A percentile compares a stretch with the other conserved stretches of the same genome.
phyloP scores from a whole-genome alignment of 2,329 filamentous ascomycete species.

The Nigrospora osmanthi region DNA sequence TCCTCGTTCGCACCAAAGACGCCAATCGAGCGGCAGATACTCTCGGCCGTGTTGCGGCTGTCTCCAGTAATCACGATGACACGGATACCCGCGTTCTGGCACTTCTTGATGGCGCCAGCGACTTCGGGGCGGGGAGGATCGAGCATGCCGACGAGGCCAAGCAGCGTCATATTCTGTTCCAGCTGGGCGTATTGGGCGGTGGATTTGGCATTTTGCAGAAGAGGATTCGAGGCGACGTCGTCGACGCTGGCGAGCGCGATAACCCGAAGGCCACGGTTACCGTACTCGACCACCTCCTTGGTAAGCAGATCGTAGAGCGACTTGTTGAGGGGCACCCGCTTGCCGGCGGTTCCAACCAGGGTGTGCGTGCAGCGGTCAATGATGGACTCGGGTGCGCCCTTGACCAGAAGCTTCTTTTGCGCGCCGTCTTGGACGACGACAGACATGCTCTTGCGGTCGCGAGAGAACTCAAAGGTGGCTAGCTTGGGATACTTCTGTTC shows the following conservation, averaged over 20 bases:
- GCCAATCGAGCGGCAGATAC: slow-evolving; percentile 94
- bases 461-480: slow-evolving; percentile 92
- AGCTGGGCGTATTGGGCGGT: slow-evolving; percentile 77
- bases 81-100: slow-evolving; percentile 86
- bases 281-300: slow-evolving; percentile 80
- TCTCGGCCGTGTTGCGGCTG: slow-evolving; percentile 95
- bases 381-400: slow-evolving; percentile 91
- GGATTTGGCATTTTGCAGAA: slow-evolving; percentile 69
- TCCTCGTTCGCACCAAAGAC: slow-evolving; percentile 80
- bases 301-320: slow-evolving; percentile 63
- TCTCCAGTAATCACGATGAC: slow-evolving; percentile 98
- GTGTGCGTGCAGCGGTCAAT: slow-evolving; percentile 85
- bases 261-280: slow-evolving; percentile 85
- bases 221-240: slow-evolving; percentile 61
- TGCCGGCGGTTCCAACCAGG: slow-evolving; percentile 70
- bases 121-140: slow-evolving; percentile 95
- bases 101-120: slow-evolving; percentile 75
- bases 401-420: slow-evolving; percentile 79
- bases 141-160: slow-evolving; percentile 92
- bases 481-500: slow-evolving; percentile 68
- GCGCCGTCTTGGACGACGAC: slow-evolving; percentile 70
- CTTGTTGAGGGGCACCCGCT: slow-evolving; percentile 63
- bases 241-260: slow-evolving; percentile 87
- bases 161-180: slow-evolving; percentile 88
- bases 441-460: slow-evolving; percentile 98